Conservation (phyloP, 305 asterid genomes). For the Caryopteris hybrid region DNA sequence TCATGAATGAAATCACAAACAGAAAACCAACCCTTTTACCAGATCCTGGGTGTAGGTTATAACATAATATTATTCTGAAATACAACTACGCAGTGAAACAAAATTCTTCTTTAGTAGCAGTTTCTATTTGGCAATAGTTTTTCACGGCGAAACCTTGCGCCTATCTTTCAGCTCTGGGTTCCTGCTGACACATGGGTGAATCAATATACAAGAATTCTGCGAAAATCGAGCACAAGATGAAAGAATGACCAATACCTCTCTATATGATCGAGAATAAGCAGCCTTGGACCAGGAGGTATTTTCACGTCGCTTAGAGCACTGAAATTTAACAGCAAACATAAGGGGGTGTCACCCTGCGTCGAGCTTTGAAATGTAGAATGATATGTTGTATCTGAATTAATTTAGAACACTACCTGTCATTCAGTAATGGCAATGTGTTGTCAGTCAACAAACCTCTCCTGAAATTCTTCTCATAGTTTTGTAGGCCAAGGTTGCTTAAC, state of each 20-base stretch:
- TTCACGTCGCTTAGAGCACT: constrained; percentile 83
- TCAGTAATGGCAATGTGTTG: constrained; percentile 66
- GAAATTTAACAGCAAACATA: constrained; percentile 13
- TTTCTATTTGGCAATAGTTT: neutral
- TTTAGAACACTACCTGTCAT: constrained; percentile 47
- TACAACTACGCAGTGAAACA: neutral
- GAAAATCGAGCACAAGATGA: neutral
- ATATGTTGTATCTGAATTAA: neutral
- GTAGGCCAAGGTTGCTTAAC: constrained; percentile 59
- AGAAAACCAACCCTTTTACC: neutral
- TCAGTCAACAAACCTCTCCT: constrained; percentile 72
- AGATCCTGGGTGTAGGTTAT: neutral
- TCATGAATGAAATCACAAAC: neutral
- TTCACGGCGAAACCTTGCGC: constrained; percentile 22
- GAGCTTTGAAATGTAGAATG: neutral
- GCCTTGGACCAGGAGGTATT: constrained; percentile 89
- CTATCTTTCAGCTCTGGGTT: constrained; percentile 49
- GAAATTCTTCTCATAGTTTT: constrained; percentile 73
- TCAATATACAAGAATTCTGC: neutral
- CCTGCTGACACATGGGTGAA: constrained; percentile 29
- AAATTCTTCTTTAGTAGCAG: too few relatives aligned
- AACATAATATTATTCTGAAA: neutral
- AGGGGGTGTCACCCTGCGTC: neutral
- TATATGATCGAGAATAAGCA: constrained; percentile 71
- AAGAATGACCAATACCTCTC: constrained; percentile 40